Percentiles rank a stretch among this genome's conserved stretches.
These are phyloP conservation scores for Colletotrichum chlorophyti DNA, from an alignment of 2,329 filamentous ascomycete species.

Conservation along the genomic window DNA sequence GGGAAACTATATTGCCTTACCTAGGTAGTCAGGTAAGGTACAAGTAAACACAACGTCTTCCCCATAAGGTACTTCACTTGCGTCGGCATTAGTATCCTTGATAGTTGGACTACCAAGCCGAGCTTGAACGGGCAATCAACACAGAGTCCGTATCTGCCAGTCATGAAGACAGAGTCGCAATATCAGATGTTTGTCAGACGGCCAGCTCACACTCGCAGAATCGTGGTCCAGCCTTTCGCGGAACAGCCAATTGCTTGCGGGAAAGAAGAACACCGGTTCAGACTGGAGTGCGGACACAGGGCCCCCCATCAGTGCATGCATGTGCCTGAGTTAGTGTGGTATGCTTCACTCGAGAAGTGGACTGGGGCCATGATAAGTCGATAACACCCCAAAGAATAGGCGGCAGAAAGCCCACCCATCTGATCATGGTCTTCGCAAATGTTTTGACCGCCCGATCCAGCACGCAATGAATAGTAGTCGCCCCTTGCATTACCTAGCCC, in stretches of 20 bases:
- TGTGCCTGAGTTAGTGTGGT: conserved; percentile 27
- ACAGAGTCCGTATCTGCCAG: too few relatives aligned
- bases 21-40: too few relatives aligned
- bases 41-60: too few relatives aligned
- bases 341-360: not conserved
- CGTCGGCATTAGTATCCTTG: too few relatives aligned
- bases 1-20: too few relatives aligned
- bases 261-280: not conserved
- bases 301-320: conserved; percentile 21
- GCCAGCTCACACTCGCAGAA: not conserved
- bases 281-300: conserved; percentile 11
- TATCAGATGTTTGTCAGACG: too few relatives aligned
- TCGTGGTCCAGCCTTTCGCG: not conserved
- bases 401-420: not conserved
- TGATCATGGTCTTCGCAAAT: not conserved
- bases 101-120: too few relatives aligned
- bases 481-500: too few relatives aligned
- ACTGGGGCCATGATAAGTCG: not conserved
- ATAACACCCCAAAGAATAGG: conserved; percentile 10
- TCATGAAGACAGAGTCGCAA: too few relatives aligned
- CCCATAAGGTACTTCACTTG: too few relatives aligned
- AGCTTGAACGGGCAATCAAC: too few relatives aligned
- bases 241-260: not conserved
- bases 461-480: too few relatives aligned
- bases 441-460: conserved; percentile 7